phyloP scores from a whole-genome alignment of 2,329 filamentous ascomycete genomes.

The Tolypocladium endophyticum region DNA sequence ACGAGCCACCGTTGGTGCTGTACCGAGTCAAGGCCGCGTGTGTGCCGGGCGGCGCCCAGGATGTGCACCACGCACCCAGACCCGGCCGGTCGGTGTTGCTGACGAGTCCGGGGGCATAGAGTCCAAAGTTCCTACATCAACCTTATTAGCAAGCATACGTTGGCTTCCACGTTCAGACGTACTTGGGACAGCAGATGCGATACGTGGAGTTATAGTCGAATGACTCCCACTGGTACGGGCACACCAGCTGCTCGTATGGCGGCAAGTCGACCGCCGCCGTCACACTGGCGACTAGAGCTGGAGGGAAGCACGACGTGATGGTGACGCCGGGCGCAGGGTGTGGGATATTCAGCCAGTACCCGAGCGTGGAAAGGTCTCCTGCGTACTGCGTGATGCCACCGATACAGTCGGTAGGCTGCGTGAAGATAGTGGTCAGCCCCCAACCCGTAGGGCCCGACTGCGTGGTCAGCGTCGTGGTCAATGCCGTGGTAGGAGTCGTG shows the following conservation, averaged over 20 bases:
- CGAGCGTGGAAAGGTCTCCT: not conserved
- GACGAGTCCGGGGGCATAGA: not conserved
- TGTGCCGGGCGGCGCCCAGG: not conserved
- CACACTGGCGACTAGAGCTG: not conserved
- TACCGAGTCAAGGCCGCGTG: not conserved
- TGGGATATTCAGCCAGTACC: not conserved
- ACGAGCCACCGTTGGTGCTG: not conserved
- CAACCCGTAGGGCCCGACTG: not conserved
- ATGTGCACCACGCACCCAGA: slow-evolving; percentile 1
- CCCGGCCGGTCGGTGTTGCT: not conserved
- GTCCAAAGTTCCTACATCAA: no score
- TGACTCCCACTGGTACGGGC: not conserved
- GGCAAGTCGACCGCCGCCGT: not conserved
- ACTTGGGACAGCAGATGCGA: slow-evolving; percentile 1
- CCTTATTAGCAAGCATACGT: no score
- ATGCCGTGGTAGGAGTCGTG: no score
- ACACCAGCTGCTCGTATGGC: not conserved
- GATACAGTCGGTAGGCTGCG: not conserved
- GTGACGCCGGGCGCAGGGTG: no score
- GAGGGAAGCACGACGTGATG: slow-evolving; percentile 1
- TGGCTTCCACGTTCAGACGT: not conserved
- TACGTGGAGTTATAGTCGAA: not conserved
- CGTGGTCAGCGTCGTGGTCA: not conserved
- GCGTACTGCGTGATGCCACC: slow-evolving; percentile 1
- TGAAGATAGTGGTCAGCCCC: slow-evolving; percentile 1